Conservation (phyloP, 2,329 filamentous ascomycete species). For the Samsoniella hepiali region DNA sequence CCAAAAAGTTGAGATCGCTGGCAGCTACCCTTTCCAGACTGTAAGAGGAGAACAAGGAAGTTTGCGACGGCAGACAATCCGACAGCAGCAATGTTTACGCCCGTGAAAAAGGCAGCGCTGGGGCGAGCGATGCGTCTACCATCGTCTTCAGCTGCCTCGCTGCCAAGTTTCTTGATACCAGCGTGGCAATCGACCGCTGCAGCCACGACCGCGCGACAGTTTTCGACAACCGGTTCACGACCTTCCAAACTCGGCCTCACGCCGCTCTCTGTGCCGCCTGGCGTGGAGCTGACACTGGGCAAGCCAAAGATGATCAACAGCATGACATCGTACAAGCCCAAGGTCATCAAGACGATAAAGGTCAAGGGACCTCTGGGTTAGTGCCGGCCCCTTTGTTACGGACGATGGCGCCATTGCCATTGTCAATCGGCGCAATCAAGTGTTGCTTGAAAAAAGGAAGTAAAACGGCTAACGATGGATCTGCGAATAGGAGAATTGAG, state of each 20-base stretch:
- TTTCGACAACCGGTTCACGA: conserved; percentile 66
- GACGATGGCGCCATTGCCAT: not conserved
- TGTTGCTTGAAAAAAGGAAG: not conserved
- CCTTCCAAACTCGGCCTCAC: conserved; percentile 83
- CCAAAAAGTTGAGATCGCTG: conserved; percentile 26
- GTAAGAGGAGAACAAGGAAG: not conserved
- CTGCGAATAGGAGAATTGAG: conserved; percentile 63
- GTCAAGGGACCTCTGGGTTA: conserved; percentile 78
- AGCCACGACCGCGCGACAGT: conserved; percentile 38
- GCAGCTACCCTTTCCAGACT: conserved; percentile 7
- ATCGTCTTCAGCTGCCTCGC: conserved; percentile 46
- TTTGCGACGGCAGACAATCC: conserved; percentile 20
- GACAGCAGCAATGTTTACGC: conserved; percentile 59
- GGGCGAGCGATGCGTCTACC: conserved; percentile 49
- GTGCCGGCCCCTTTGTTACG: conserved; percentile 25
- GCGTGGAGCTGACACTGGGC: conserved; percentile 72
- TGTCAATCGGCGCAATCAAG: not conserved
- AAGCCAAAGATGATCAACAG: conserved; percentile 55
- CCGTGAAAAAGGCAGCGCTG: conserved; percentile 58
- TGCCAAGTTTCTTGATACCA: conserved; percentile 71
- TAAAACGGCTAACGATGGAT: conserved; percentile 21
- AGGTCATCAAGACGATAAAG: conserved; percentile 64
- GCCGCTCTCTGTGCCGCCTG: conserved; percentile 75
- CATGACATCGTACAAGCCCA: conserved; percentile 57
- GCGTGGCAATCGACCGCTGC: conserved; percentile 52